Evolutionary conservation across 768 basidiomycete genomes (phyloP), one percentile per base, ranked within the genome.

Genomic region (Hemileccinum rubropunctum): DNA sequence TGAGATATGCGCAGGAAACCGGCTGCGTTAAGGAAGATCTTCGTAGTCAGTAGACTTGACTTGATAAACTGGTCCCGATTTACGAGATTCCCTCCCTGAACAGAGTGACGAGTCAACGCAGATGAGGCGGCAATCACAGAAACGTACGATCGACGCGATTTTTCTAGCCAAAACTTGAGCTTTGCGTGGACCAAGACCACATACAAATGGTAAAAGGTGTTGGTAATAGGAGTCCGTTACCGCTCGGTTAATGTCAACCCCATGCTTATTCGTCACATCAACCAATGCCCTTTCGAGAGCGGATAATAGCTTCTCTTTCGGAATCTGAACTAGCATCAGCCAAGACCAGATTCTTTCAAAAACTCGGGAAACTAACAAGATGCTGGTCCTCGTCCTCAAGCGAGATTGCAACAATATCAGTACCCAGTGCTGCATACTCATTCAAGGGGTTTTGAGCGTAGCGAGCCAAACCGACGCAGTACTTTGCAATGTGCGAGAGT

Each of bases 211-310:
- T 10, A 99, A 76, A 28, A 98, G 77, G 45, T 86, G 79, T 57
- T 90, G 86, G 63, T 97, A 93, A 67, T 98, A 97, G 3, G 83
- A 59, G 66, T 98, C 92, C 2, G 83, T 83, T 15, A 93, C 85
- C 30, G 92, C 91, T 27, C 88, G 86, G 66, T 99, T 98, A 73
- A 99, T 88, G 65, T 98, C 95, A 39, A 98, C 94, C 27, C 97
- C 97, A 53, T 95, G 86, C 62, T 83, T 84, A 70, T 95, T 98
- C 49, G 90, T 87, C 23, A 91, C 76, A 65, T 98, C 95, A 49
- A 97, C 91, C 33, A 99, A 73, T 23, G 82, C 85, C 35, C 91
- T 84, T 66, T 99, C 97, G 35, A 97, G 81, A 1, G 85, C 82
- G 6, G 76, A 68, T 42, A 92, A 67, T 13, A 98, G 73, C 65